These are phyloP conservation scores for Corylus americana DNA, from an alignment of 306 rosid species.

Conservation along the genomic window DNA sequence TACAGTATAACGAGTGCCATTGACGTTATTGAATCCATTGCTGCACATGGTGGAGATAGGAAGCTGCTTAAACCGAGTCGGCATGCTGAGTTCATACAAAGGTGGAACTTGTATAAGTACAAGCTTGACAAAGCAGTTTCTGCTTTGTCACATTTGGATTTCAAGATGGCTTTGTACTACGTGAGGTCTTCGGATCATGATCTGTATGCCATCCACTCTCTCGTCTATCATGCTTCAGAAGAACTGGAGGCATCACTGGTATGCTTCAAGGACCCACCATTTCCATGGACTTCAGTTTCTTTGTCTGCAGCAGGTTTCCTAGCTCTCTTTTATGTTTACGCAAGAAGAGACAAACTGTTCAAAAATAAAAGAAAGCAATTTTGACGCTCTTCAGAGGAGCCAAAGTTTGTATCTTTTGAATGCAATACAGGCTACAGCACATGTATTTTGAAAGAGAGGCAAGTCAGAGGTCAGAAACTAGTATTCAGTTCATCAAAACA, in stretches of 20 bases:
- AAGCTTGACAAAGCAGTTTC: constrained; percentile 92
- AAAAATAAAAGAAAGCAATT: constrained; percentile 92
- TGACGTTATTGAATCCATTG: constrained; percentile 68
- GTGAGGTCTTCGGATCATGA: constrained; percentile 88
- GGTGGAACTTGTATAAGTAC: constrained; percentile 85
- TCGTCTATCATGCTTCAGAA: constrained; percentile 73
- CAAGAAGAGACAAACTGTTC: constrained; percentile 64
- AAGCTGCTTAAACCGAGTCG: constrained; percentile 74
- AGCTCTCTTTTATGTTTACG: constrained; percentile 64
- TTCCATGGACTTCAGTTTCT: constrained; percentile 72
- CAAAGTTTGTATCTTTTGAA: constrained; percentile 51
- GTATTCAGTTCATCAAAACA: constrained; percentile 33
- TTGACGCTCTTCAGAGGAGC: constrained; percentile 50
- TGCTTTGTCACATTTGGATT: constrained; percentile 81
- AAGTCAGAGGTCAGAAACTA: constrained; percentile 36
- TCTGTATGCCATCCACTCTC: constrained; percentile 77
- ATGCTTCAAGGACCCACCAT: constrained; percentile 89
- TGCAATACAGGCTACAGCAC: constrained; percentile 30
- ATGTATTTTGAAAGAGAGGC: constrained; percentile 56
- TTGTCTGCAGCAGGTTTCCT: constrained; percentile 47
- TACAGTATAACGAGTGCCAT: constrained; percentile 62
- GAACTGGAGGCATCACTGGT: constrained; percentile 87
- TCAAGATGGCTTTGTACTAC: constrained; percentile 80
- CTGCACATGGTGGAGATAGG: constrained; percentile 79
- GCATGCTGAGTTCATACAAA: constrained; percentile 66